A percentile compares a stretch with the other conserved stretches of the same genome.
Evolutionary conservation across 805 yeast genomes (phyloP).

Genomic region (Starmerella cellae): DNA sequence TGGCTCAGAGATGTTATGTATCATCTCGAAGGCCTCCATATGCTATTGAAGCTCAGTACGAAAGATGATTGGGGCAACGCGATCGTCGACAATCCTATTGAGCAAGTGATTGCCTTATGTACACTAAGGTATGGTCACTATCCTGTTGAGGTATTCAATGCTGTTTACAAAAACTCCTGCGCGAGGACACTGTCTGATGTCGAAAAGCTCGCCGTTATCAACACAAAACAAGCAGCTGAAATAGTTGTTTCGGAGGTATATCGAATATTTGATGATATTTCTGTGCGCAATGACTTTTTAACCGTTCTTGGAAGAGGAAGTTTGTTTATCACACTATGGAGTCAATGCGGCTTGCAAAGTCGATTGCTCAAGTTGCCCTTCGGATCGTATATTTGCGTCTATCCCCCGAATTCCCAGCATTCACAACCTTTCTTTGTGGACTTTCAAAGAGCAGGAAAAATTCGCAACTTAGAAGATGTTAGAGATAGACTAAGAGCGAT

Average conservation of each 20-base stretch:
- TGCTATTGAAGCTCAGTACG: constrained; percentile 15
- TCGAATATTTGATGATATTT: constrained; percentile 5
- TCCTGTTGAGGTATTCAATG: constrained; percentile 7
- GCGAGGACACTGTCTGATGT: not conserved
- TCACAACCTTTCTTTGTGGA: constrained; percentile 19
- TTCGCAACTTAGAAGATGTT: constrained; percentile 18
- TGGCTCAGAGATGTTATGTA: constrained; percentile 14
- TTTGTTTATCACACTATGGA: constrained; percentile 12
- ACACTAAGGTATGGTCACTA: constrained; percentile 13
- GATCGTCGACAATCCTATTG: constrained; percentile 14
- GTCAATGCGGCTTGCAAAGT: constrained; percentile 10
- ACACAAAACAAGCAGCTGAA: not conserved
- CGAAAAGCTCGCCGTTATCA: not conserved
- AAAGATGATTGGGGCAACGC: constrained; percentile 16
- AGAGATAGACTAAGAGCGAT: constrained; percentile 13
- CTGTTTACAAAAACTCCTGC: not conserved
- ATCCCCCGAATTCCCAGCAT: not conserved
- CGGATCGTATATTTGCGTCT: constrained; percentile 16
- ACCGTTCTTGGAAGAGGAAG: constrained; percentile 14
- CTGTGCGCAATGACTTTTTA: constrained; percentile 12
- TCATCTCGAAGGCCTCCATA: constrained; percentile 18
- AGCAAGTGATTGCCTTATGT: constrained; percentile 14
- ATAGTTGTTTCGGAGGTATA: constrained; percentile 6
- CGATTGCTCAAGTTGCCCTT: constrained; percentile 13
- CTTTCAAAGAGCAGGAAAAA: constrained; percentile 15